Base-by-base conservation (phyloP, 441 rosid species). In the Adansonia madagascariensis region DNA sequence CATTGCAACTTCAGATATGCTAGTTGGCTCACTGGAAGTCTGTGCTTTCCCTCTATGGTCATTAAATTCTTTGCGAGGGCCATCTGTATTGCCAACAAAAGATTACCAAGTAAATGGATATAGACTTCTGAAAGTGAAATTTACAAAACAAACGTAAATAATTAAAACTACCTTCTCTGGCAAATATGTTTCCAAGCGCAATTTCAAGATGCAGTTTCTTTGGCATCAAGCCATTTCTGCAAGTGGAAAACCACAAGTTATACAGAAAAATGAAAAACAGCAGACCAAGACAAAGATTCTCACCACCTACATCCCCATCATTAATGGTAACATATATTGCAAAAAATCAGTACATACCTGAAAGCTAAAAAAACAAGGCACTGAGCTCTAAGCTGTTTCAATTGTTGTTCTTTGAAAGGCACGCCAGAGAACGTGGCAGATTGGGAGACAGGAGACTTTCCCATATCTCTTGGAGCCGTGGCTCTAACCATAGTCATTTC, bases 321-420 rank as follows among this genome's bases (percentile, higher is more conserved):
- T 3, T 59, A 59, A 68, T 80, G 52, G 56, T 49, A 68, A 49
- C 67, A 71, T 4, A 62, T 62, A 73, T 49, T 71, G 80, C 73
- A 64, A 61, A 47, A 71, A 46, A 44, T 65, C 55, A 47, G 24
- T 64, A 39, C 69, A 57, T 64, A 94, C 98, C 98, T 89, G 86
- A 94, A 92, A 49, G 98, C 97, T 83, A 94, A 81, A 85, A 93
- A 93, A 53, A 94, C 98, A 60, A 94, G 97, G 87, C 98, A 94
- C 82, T 94, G 98, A 41, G 98, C 98, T 81, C 97, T 90, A 80
- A 94, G 98, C 83, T 94, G 98, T 83, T 91, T 94, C 83, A 94
- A 81, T 79, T 94, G 98, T 72, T 93, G 97, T 77, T 93, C 98
- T 78, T 90, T 94, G 83, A 94, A 94, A 81, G 90, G 92, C 84